Evolutionary conservation across 2,329 filamentous ascomycete species (phyloP).

Genomic region (Westerdykella ornata): DNA sequence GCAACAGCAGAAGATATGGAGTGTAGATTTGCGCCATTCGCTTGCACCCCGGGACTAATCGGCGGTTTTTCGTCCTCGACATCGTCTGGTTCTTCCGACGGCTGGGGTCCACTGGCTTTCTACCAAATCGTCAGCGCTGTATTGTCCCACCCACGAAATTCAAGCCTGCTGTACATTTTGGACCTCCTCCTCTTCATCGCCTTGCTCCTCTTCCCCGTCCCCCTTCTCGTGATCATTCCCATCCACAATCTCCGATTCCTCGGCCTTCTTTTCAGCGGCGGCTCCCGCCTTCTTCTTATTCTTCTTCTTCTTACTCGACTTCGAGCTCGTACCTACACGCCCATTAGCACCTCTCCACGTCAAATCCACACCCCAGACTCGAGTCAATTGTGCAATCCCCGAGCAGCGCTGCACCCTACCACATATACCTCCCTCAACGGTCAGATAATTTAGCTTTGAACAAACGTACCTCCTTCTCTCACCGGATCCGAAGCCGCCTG

Average conservation of each 20-base stretch:
- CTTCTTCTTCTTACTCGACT: slow-evolving; percentile 36
- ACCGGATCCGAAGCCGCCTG: slow-evolving; percentile 21
- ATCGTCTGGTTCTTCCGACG: slow-evolving; percentile 26
- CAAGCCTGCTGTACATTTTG: slow-evolving; percentile 26
- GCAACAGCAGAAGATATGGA: slow-evolving; percentile 36
- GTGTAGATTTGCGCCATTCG: slow-evolving; percentile 29
- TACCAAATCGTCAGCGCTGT: slow-evolving; percentile 3
- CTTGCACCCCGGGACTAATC: slow-evolving; percentile 23
- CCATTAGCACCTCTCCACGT: neutral
- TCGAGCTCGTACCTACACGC: slow-evolving; percentile 23
- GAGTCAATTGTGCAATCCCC: slow-evolving; percentile 1
- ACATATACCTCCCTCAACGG: too few relatives aligned
- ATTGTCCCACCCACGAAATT: neutral
- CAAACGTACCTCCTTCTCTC: slow-evolving; percentile 33
- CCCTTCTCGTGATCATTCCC: slow-evolving; percentile 17
- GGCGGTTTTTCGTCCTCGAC: slow-evolving; percentile 31
- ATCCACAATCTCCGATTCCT: slow-evolving; percentile 24
- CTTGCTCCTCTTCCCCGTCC: slow-evolving; percentile 11
- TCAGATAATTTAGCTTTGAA: too few relatives aligned
- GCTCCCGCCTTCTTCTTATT: slow-evolving; percentile 34
- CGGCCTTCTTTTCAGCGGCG: slow-evolving; percentile 17
- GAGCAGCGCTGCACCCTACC: slow-evolving; percentile 6
- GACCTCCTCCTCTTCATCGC: slow-evolving; percentile 24
- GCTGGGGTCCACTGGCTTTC: slow-evolving; percentile 14
- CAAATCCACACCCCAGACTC: too few relatives aligned